Percentiles rank a stretch among this genome's conserved stretches.
Conservation (phyloP, 2,329 filamentous ascomycete genomes). For the Talaromyces sp. region DNA sequence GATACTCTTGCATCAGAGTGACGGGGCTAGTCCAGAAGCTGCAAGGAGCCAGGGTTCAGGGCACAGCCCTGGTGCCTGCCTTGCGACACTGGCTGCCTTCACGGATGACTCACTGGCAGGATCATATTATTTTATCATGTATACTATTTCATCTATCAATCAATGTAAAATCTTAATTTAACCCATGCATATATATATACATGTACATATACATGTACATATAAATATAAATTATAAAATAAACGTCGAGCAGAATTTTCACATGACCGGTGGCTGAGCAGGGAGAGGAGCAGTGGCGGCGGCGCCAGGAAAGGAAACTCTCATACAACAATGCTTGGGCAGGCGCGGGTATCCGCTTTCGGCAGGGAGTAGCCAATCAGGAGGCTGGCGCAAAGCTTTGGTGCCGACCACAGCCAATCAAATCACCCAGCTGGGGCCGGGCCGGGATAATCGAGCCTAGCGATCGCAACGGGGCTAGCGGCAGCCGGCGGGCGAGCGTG, state of each 20-base stretch:
- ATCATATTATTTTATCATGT: too few relatives aligned
- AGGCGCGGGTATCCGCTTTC: slow-evolving; percentile 15
- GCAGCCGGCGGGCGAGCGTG: slow-evolving; percentile 27
- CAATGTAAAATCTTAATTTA: too few relatives aligned
- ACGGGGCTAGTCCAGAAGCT: slow-evolving; percentile 17
- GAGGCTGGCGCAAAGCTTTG: slow-evolving; percentile 14
- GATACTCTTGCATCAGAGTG: slow-evolving; percentile 17
- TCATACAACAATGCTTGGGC: not conserved
- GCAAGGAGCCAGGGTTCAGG: slow-evolving; percentile 23
- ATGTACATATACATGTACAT: too few relatives aligned
- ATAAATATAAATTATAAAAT: not conserved
- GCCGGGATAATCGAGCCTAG: slow-evolving; percentile 29
- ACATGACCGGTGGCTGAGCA: not conserved
- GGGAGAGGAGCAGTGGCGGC: not conserved
- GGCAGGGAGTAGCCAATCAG: slow-evolving; percentile 21
- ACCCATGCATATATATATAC: too few relatives aligned
- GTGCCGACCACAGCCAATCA: slow-evolving; percentile 26
- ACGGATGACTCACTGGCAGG: not conserved
- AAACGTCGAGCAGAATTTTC: too few relatives aligned
- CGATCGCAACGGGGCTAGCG: slow-evolving; percentile 31
- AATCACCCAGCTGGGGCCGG: slow-evolving; percentile 21
- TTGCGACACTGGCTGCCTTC: not conserved
- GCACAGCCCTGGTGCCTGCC: slow-evolving; percentile 15
- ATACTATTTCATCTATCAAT: too few relatives aligned
- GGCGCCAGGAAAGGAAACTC: not conserved